phyloP scores from a whole-genome alignment of 208 protist species.

The Crithidia thermophila region DNA sequence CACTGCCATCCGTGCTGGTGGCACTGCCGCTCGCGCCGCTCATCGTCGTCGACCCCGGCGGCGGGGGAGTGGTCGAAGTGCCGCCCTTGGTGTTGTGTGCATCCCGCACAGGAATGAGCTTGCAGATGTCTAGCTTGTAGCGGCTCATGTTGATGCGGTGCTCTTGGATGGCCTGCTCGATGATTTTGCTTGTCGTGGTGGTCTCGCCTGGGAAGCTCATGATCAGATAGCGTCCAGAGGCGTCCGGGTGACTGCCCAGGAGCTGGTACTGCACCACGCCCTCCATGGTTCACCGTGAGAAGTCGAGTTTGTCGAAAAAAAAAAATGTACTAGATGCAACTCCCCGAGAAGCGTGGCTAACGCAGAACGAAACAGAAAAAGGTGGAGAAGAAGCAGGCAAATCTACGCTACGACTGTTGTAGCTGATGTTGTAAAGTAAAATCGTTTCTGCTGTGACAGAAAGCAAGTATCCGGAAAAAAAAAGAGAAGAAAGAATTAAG shows the following conservation, averaged over 20 bases:
- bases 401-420: no score
- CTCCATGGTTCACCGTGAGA: no score
- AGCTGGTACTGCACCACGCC: slow-evolving; percentile 80
- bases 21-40: background rate
- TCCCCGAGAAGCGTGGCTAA: no score
- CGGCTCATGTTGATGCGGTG: slow-evolving; percentile 77
- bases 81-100: slow-evolving; percentile 12
- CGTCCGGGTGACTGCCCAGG: slow-evolving; percentile 76
- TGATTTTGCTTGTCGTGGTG: slow-evolving; percentile 38
- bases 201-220: slow-evolving; percentile 67
- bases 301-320: no score
- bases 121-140: slow-evolving; percentile 67
- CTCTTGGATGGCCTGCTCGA: slow-evolving; percentile 60
- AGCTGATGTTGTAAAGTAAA: no score
- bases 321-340: no score
- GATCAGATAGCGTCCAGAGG: slow-evolving; percentile 69
- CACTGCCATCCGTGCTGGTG: background rate
- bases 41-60: background rate
- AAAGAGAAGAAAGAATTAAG: no score
- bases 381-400: no score
- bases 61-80: background rate
- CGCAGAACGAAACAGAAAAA: no score
- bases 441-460: no score
- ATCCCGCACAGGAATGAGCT: slow-evolving; percentile 19
- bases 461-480: no score